Evolutionary conservation across 202 grass and related monocot genomes (phyloP).

Genomic region (Saccharum hybrid): DNA sequence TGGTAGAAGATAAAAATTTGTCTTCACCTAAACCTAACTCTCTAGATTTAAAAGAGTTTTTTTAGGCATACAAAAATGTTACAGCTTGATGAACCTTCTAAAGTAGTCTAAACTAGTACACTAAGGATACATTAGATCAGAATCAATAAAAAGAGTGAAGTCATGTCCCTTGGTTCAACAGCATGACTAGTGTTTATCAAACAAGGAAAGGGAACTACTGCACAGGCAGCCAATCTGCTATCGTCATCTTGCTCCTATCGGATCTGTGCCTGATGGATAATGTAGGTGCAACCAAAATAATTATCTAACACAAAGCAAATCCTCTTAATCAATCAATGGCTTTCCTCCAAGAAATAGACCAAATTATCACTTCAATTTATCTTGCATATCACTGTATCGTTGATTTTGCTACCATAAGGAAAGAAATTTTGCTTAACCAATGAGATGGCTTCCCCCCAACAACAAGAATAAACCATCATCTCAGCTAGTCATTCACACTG

Average conservation of each 20-base stretch:
- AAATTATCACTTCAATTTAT: neutral
- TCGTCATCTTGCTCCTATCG: constrained; percentile 9
- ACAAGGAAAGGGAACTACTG: constrained; percentile 8
- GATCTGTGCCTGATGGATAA: neutral
- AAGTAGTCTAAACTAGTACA: constrained; percentile 15
- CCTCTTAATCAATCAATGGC: neutral
- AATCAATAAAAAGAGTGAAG: constrained; percentile 15
- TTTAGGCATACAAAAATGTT: neutral
- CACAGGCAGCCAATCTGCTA: constrained; percentile 16
- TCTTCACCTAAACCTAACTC: neutral
- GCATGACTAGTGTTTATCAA: neutral
- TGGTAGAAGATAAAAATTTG: neutral
- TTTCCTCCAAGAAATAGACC: constrained; percentile 2
- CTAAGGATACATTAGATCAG: neutral
- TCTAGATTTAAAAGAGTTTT: neutral
- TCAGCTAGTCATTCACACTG: neutral
- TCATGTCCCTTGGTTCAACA: constrained; percentile 13
- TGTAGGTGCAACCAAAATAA: constrained; percentile 3
- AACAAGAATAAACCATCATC: constrained; percentile 15
- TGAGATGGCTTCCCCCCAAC: neutral
- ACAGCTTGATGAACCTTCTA: constrained; percentile 12
- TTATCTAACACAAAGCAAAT: neutral
- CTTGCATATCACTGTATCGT: neutral
- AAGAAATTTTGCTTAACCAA: neutral
- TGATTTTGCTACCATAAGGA: neutral